Percentiles rank a stretch among this genome's conserved stretches.
Conservation (phyloP, 208 protist species). For the Wallacemonas sp. region DNA sequence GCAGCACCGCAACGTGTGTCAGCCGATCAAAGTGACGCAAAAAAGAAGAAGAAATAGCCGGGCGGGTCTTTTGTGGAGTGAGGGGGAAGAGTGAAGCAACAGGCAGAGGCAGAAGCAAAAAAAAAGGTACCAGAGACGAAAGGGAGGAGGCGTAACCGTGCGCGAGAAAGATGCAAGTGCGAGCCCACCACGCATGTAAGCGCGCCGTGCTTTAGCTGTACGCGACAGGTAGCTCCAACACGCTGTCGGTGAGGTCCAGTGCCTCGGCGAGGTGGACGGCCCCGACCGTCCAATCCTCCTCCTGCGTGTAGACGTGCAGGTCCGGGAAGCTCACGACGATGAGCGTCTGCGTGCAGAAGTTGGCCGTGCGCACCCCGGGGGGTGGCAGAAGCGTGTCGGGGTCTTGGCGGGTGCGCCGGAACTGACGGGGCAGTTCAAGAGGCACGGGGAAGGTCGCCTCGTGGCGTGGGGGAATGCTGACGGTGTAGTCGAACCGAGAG, state of each 20-base stretch:
- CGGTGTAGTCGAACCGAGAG: constrained; percentile 49
- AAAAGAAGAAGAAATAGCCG: neutral
- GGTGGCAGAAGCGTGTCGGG: constrained; percentile 38
- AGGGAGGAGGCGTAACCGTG: neutral
- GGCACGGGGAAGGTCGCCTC: constrained; percentile 39
- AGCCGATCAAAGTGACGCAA: neutral
- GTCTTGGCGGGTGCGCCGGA: constrained; percentile 41
- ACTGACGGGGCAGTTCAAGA: constrained; percentile 35
- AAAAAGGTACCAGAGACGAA: neutral
- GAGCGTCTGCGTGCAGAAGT: constrained; percentile 38
- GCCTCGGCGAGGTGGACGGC: constrained; percentile 51
- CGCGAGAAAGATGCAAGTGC: no score
- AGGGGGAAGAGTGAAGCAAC: neutral
- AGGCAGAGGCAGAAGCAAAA: neutral
- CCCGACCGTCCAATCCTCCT: constrained; percentile 45
- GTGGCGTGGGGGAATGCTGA: constrained; percentile 33
- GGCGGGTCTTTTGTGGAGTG: neutral
- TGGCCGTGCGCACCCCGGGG: constrained; percentile 52
- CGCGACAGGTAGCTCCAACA: constrained; percentile 44
- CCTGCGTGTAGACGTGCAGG: constrained; percentile 47
- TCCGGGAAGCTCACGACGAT: constrained; percentile 48
- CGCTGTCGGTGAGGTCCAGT: constrained; percentile 47
- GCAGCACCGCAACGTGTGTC: neutral
- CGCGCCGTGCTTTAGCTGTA: constrained; percentile 30
- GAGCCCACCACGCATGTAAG: neutral